Base-by-base conservation (phyloP, 2,329 filamentous ascomycete genomes). In the Sporothrix brunneoviolacea region DNA sequence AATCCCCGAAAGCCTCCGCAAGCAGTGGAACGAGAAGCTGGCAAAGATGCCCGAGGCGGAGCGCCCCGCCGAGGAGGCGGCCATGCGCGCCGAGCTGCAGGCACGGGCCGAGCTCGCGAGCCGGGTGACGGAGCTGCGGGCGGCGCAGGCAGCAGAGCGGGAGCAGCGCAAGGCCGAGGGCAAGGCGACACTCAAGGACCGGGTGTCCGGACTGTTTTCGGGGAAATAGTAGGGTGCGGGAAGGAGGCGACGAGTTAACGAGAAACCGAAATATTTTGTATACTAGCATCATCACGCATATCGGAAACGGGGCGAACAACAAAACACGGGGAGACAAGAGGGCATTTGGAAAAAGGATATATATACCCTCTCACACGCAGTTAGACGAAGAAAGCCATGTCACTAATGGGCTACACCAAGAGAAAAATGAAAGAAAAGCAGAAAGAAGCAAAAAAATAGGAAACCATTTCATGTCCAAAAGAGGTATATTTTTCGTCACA, bases 51-150 rank as follows among this genome's bases (percentile, higher is more conserved):
- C 73, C 4, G 76, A 76, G 44, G 70, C 71, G 51, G 81, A 86
- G 64, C 71, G 80, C 24, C 70, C 72, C 38, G 65, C 82, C 16
- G 84, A 88, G 64, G 77, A 84, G 64, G 76, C 77, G 53, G 79
- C 84, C 18, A 70, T 86, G 54, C 72, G 74, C 52, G 82, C 79
- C 7, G 82, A 88, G 68, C 67, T 77, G 50, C 70, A 78, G 60
- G 75, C 78, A 56, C 80, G 82, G 62, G 66, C 74, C 42, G 75
- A 84, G 58, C 72, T 87, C 60, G 76, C 80, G 47, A 65, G 70
- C 55, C 65, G 75, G 53, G 68, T 88, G 54, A 68, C 76, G 58
- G 69, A 71, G 42, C 63, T 83, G 53, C 75, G 79, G 67, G 68
- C 76, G 51, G 69, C 80, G 60, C 74, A 83, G 65, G 71, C 75